Evolutionary conservation across 1,139 yeast genomes (phyloP), one percentile per base, ranked within the genome.

Genomic region (Pneumocystis murina): DNA sequence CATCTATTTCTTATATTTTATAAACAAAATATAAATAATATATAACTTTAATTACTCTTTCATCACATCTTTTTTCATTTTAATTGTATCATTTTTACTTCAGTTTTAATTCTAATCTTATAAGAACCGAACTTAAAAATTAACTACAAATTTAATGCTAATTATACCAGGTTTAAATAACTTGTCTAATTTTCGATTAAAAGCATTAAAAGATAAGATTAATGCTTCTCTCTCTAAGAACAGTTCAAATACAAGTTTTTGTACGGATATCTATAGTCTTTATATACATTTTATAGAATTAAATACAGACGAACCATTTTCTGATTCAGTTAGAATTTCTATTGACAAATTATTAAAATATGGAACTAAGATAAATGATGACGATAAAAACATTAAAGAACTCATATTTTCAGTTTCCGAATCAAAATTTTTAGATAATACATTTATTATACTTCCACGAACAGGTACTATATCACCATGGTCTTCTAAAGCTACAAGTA

Each of bases 401-500:
- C 55, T 48, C 28, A 1, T 48, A 24, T 48, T 4, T 48, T 48
- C n/a, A 12, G 7, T 48, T 48, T 48, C 33, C 8, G n/a, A 48
- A 24, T 48, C 33, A 8, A 24, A 48, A 12, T 24, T 48, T 24
- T 30, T 30, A 24, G n/a, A 48, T 12, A 48, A 82, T 68, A 77
- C 90, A 70, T 76, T 92, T 63, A 81, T 95, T 73, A 80, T 94
- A 64, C 80, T 91, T 65, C 98, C 99, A 61, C 84, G 98, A 75
- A 80, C 92, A 10, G 98, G 98, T 66, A 92, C 98, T 33, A 90
- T 92, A 69, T 91, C 97, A 35, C 98, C 98, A 41, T 94, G 99
- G 99, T 89, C 97, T 20, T 91, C 98, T 20, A 94, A 94, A 77
- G 99, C 99, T 48, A 91, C 98, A 60, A 92, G 92, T 75, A 94